A percentile compares a stretch with the other conserved stretches of the same genome.
These are phyloP conservation scores for Microstegium vimineum DNA, from an alignment of 176 grass and related monocot species.

Conservation along the genomic window DNA sequence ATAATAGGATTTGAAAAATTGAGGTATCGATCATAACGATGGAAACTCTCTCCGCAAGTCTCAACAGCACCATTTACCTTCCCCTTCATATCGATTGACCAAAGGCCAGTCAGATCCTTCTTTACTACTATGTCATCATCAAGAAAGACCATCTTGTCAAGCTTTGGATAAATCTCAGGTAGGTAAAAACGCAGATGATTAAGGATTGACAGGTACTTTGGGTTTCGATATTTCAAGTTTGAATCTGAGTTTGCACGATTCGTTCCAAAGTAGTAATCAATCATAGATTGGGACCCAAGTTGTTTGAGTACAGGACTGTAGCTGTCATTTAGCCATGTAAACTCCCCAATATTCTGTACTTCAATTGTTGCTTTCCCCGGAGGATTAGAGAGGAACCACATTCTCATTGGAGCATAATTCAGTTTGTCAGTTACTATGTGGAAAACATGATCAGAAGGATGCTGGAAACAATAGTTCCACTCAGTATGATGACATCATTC, in stretches of 20 bases:
- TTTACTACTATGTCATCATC: slow-evolving; percentile 89
- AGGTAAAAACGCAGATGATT: slow-evolving; percentile 89
- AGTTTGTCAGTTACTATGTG: slow-evolving; percentile 88
- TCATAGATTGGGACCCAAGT: slow-evolving; percentile 68
- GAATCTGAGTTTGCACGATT: slow-evolving; percentile 58
- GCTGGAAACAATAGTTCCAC: slow-evolving; percentile 43
- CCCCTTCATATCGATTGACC: slow-evolving; percentile 78
- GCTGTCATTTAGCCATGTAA: slow-evolving; percentile 83
- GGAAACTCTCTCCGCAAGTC: slow-evolving; percentile 82
- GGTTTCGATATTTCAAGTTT: slow-evolving; percentile 82
- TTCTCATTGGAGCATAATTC: slow-evolving; percentile 81
- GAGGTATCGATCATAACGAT: slow-evolving; percentile 73
- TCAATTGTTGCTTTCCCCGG: slow-evolving; percentile 70
- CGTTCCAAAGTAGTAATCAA: slow-evolving; percentile 78
- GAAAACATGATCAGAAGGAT: slow-evolving; percentile 76
- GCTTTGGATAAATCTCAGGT: slow-evolving; percentile 79
- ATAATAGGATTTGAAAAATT: slow-evolving; percentile 94
- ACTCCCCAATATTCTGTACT: slow-evolving; percentile 74
- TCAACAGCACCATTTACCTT: slow-evolving; percentile 87
- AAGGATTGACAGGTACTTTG: slow-evolving; percentile 86
- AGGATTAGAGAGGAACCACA: slow-evolving; percentile 94
- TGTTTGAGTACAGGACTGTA: slow-evolving; percentile 81
- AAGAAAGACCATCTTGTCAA: slow-evolving; percentile 81
- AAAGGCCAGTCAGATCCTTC: slow-evolving; percentile 72
- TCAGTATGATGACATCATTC: slow-evolving; percentile 12